Base-by-base conservation (phyloP, 129 eudicot genomes). In the Flaveria ramosissima region DNA sequence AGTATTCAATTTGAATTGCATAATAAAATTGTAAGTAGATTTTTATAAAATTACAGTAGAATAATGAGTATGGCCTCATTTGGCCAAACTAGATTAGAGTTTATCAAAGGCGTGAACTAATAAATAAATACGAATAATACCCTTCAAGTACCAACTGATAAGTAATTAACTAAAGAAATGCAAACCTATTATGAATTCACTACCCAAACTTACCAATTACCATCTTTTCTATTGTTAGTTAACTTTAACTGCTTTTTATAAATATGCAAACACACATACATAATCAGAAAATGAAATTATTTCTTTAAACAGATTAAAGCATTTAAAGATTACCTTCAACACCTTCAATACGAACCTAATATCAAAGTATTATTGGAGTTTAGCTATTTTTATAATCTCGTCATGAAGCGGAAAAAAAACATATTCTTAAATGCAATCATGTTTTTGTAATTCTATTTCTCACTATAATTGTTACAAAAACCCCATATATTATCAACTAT, bases 1-100 rank as follows among this genome's bases (percentile, higher is more conserved):
- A 41, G 77, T 57, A 71, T 61, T 36, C 70, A 71, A 71, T 61
- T 47, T 70, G 57, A 68, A 50, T 15, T 60, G 57, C 56, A 73
- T 46, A 48, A 46, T 57, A 32, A 46, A 63, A 16, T 67, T 14
- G 36, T 30, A 57, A 71, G 70, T 76, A 55, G 47, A 47, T 16
- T 20, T 20, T 36, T 19, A 57, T 64, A 42, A 30, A 43, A 56
- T 10, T 10, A 24, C 50, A 19, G 50, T 51, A 48, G 24, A 20
- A 65, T 19, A 75, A 12, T 70, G 16, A 42, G 51, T 7, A 42
- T 39, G 46, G 43, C 69, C 21, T 15, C 46, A 26, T 30, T 27
- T 63, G 20, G 43, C 46, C 12, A 63, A 63, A 26, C 21, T 63
- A 20, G 21, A 63, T 45, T 26, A 17, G 13, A 13, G 69, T 30